A percentile compares a stretch with the other conserved stretches of the same genome.
Conservation (phyloP, 257 asterid genomes). For the Salvia miltiorrhiza region DNA sequence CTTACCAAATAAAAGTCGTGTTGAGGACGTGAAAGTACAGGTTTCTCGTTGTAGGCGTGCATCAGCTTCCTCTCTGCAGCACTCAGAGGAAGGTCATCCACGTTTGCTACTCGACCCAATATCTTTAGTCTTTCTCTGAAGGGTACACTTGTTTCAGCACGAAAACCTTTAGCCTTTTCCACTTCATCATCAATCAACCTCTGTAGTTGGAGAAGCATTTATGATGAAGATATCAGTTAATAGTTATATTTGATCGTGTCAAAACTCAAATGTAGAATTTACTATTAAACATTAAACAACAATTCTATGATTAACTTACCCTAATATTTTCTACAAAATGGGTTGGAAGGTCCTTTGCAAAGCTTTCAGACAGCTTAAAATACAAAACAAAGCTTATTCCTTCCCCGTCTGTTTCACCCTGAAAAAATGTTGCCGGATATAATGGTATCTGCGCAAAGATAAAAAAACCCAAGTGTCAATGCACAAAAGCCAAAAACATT, state of each 20-base stretch:
- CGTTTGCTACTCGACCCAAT: conserved; percentile 83
- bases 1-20: conserved; percentile 74
- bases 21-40: conserved; percentile 98
- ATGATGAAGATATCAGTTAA: not conserved
- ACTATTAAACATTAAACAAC: not conserved
- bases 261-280: too few species aligned
- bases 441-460: conserved; percentile 66
- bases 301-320: conserved; percentile 37
- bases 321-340: conserved; percentile 73
- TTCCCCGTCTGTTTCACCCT: conserved; percentile 88
- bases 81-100: conserved; percentile 84
- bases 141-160: conserved; percentile 54
- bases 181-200: conserved; percentile 71
- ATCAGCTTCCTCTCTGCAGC: conserved; percentile 90
- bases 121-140: conserved; percentile 92
- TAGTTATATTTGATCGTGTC: too few species aligned
- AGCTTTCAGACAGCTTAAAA: conserved; percentile 75
- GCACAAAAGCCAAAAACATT: not conserved
- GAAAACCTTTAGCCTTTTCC: conserved; percentile 84
- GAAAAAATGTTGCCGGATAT: conserved; percentile 79
- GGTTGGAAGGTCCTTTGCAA: conserved; percentile 56
- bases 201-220: conserved; percentile 34
- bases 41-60: conserved; percentile 94
- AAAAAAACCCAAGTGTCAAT: not conserved
- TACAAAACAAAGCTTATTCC: conserved; percentile 85